Conservation (phyloP, 345 rosid species). For the Nephelium lappaceum region DNA sequence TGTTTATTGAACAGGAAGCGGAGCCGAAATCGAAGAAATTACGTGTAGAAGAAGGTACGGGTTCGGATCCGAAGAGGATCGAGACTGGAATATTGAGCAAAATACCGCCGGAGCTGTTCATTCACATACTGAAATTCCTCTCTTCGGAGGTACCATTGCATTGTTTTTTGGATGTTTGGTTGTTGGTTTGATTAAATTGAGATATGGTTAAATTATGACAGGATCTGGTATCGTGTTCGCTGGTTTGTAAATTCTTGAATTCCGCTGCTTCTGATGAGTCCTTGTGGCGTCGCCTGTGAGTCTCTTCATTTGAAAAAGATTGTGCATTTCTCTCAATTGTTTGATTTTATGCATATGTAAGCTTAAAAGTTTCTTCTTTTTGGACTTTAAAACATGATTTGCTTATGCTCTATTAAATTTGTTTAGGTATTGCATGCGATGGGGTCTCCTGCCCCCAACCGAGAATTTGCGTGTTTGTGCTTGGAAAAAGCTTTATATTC, state of each 20-base stretch:
- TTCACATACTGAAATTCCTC: slow-evolving; percentile 84
- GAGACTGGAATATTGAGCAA: slow-evolving; percentile 72
- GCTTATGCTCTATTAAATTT: neutral
- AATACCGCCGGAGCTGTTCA: slow-evolving; percentile 79
- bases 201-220: slow-evolving; percentile 22
- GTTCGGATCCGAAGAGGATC: slow-evolving; percentile 39
- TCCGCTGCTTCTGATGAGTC: slow-evolving; percentile 87
- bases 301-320: slow-evolving; percentile 14
- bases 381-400: neutral
- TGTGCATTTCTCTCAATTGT: neutral
- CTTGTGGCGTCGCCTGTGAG: slow-evolving; percentile 95
- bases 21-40: slow-evolving; percentile 55
- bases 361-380: neutral
- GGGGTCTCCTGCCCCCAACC: slow-evolving; percentile 71
- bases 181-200: neutral
- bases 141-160: slow-evolving; percentile 71
- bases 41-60: slow-evolving; percentile 29
- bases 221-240: slow-evolving; percentile 90
- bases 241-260: slow-evolving; percentile 74
- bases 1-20: slow-evolving; percentile 14
- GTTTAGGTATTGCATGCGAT: slow-evolving; percentile 74
- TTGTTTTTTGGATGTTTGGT: neutral
- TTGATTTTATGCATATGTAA: neutral
- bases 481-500: slow-evolving; percentile 94
- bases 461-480: slow-evolving; percentile 67